Evolutionary conservation across 176 grass and related monocot genomes (phyloP).

Genomic region (Oropetium thomaeum): DNA sequence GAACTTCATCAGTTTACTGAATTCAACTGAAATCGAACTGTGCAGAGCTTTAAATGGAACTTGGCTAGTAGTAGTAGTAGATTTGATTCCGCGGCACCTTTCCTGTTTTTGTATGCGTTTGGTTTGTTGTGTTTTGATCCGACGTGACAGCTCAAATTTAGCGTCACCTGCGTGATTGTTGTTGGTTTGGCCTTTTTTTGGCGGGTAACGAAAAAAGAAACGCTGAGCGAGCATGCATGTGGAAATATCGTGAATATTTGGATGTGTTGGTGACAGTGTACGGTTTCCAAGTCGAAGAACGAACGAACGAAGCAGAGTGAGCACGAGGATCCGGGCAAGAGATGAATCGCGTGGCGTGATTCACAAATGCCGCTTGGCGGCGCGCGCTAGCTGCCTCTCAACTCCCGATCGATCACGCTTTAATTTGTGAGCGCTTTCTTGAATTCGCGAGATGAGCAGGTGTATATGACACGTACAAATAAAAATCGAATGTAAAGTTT

Average conservation of each 20-base stretch:
- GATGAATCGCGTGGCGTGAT: too few species aligned
- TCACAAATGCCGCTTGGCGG: too few species aligned
- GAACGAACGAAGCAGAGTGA: neutral
- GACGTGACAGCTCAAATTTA: neutral
- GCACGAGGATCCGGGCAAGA: neutral
- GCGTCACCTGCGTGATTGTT: constrained; percentile 4
- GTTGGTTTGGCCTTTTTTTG: neutral
- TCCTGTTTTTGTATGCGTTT: constrained; percentile 2
- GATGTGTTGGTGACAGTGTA: neutral
- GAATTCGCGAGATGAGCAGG: too few species aligned
- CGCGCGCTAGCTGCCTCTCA: too few species aligned
- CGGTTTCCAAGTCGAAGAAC: neutral
- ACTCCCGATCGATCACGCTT: too few species aligned
- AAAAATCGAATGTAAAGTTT: too few species aligned
- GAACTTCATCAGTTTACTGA: neutral
- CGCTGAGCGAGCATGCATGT: too few species aligned
- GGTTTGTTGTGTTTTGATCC: neutral
- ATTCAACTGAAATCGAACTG: neutral
- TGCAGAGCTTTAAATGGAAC: neutral
- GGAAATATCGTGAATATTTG: too few species aligned
- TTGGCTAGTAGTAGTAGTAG: too few species aligned
- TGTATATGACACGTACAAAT: too few species aligned
- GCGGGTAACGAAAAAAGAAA: too few species aligned
- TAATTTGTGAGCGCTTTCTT: too few species aligned
- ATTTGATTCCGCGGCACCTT: neutral